phyloP scores from a whole-genome alignment of 2,329 filamentous ascomycete genomes.

The Knoxdaviesia proteae region DNA sequence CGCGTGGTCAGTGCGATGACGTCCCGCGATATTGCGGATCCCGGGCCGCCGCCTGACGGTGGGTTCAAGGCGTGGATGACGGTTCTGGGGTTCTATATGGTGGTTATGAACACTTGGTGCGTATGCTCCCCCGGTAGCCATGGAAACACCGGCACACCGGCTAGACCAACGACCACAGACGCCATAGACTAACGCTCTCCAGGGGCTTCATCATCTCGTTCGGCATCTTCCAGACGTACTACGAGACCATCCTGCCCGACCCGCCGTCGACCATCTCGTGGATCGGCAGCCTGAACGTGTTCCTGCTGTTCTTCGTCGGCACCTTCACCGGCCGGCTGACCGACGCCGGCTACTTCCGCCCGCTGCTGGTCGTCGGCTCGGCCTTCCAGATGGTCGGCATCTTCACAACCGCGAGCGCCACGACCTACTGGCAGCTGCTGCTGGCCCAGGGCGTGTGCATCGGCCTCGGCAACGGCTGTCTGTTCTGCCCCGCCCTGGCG shows the following conservation, averaged over 20 bases:
- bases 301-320: constrained; percentile 32
- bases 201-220: constrained; percentile 34
- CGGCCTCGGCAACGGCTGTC: constrained; percentile 36
- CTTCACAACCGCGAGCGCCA: constrained; percentile 22
- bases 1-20: constrained; percentile 20
- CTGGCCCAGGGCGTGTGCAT: constrained; percentile 32
- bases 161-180: neutral
- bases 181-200: neutral
- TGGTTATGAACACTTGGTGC: constrained; percentile 29
- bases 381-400: constrained; percentile 22
- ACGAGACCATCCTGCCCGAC: constrained; percentile 17
- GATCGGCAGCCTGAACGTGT: constrained; percentile 33
- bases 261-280: constrained; percentile 26
- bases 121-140: neutral
- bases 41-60: constrained; percentile 28
- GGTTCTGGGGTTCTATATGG: constrained; percentile 17
- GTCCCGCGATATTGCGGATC: constrained; percentile 18
- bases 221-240: constrained; percentile 34
- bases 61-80: constrained; percentile 23
- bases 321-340: constrained; percentile 29
- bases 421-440: constrained; percentile 32
- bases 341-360: constrained; percentile 31
- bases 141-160: neutral
- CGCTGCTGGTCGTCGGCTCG: constrained; percentile 18
- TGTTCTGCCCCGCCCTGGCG: constrained; percentile 44